Percentiles rank a stretch among this genome's conserved stretches.
phyloP scores from a whole-genome alignment of 177 flowering plant genomes.

The Vitis hybrid region DNA sequence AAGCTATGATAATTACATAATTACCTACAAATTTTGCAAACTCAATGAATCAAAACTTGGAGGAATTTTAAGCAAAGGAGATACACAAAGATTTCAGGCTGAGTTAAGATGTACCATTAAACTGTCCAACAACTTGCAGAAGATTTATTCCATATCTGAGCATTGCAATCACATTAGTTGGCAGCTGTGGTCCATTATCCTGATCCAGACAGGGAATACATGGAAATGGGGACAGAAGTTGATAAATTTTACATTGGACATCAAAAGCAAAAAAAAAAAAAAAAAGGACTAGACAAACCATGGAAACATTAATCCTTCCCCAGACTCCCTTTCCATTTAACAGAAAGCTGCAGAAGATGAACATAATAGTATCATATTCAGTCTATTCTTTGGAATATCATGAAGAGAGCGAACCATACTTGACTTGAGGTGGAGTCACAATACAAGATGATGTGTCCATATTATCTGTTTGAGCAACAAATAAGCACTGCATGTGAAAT shows the following conservation, averaged over 20 bases:
- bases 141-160: slow-evolving; percentile 60
- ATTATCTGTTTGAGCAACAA: slow-evolving; percentile 50
- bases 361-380: slow-evolving; percentile 1
- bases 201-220: slow-evolving; percentile 11
- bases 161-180: slow-evolving; percentile 40
- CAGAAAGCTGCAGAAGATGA: slow-evolving; percentile 41
- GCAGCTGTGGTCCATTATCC: slow-evolving; percentile 58
- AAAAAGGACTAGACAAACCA: slow-evolving; percentile 34
- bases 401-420: slow-evolving; percentile 28
- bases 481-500: slow-evolving; percentile 36
- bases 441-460: slow-evolving; percentile 55
- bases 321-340: slow-evolving; percentile 58
- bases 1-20: slow-evolving; percentile 44
- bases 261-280: background rate
- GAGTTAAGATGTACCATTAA: slow-evolving; percentile 34
- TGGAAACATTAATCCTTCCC: slow-evolving; percentile 30
- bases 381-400: background rate
- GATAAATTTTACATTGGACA: background rate
- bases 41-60: background rate
- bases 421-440: slow-evolving; percentile 48
- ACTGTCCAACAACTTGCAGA: slow-evolving; percentile 56
- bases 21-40: slow-evolving; percentile 33
- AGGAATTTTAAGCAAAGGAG: background rate
- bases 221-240: background rate
- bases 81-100: background rate